Base-by-base conservation (phyloP, 1,284 basidiomycete genomes). In the Moniliella sp. region DNA sequence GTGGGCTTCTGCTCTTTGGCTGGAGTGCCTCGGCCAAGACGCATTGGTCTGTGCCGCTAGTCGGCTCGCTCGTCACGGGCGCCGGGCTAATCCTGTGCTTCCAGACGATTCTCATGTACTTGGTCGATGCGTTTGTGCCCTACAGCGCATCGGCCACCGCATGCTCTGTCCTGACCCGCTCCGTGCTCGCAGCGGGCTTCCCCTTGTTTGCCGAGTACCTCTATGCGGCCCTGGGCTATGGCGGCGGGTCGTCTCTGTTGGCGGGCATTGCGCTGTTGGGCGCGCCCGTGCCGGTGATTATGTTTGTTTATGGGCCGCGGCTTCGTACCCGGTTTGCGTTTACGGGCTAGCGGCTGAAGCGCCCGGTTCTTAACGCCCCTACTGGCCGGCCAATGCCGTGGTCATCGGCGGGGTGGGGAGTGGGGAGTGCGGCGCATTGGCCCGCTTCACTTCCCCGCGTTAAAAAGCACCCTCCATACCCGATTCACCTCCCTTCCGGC, bases 51-150 rank as follows among this genome's bases (percentile, higher is more conserved):
- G 31, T 50, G 0, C 50, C 50, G 1, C 32, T 53, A 1, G 21
- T 45, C 12, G 50, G 48, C 8, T 43, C 40, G 13, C 45, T 46
- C 37, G 12, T 51, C 14, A 45, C 46, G 5, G 50, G 50, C 3
- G 42, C 37, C 19, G 46, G 43, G 0, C 41, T 44, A 13, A 64
- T 65, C 48, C 39, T 66, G 17, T 58, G 61, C 7, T 65, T 65
- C 55, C 64, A 66, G 40, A 50, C 50, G 3, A 57, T 66, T 28
- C 61, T 61, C 26, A 48, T 48, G 27, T 66, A 60, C 37, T 45
- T 66, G 12, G 62, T 67, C 4, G 65, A 67, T 39, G 61, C 60
- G 4, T 65, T 65, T 33, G 57, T 62, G 15, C 66, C 66, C 3
- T 67, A 62, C 38, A 64, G 63, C 2, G 66, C 66, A 0, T 62